A percentile compares a stretch with the other conserved stretches of the same genome.
phyloP scores from a whole-genome alignment of 768 basidiomycete species.

The Mycena albidolilacea region DNA sequence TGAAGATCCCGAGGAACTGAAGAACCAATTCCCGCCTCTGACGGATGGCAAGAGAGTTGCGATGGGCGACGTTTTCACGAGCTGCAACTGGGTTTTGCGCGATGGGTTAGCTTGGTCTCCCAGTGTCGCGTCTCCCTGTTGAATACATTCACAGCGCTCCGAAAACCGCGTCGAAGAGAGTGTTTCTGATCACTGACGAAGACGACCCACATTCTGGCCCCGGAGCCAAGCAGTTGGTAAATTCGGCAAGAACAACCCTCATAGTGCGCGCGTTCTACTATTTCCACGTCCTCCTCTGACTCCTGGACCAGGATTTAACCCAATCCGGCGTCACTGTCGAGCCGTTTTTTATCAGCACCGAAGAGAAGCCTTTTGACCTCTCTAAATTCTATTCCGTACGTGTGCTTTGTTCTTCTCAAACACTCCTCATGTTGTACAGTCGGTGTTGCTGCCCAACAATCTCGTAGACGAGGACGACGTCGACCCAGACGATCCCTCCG shows the following conservation, averaged over 20 bases:
- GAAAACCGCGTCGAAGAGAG: slow-evolving; percentile 91
- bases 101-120: slow-evolving; percentile 73
- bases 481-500: slow-evolving; percentile 53
- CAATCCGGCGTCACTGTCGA: slow-evolving; percentile 86
- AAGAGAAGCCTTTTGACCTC: slow-evolving; percentile 77
- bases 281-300: slow-evolving; percentile 19
- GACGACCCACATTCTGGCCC: slow-evolving; percentile 79
- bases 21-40: slow-evolving; percentile 75
- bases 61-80: slow-evolving; percentile 92
- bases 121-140: not conserved
- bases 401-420: slow-evolving; percentile 6
- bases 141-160: slow-evolving; percentile 67
- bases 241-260: slow-evolving; percentile 80
- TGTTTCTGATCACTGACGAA: slow-evolving; percentile 94
- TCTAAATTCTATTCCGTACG: slow-evolving; percentile 86
- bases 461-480: slow-evolving; percentile 68
- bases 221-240: slow-evolving; percentile 71
- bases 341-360: slow-evolving; percentile 89
- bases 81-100: slow-evolving; percentile 91
- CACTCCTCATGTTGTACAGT: slow-evolving; percentile 55
- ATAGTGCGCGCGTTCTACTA: slow-evolving; percentile 58
- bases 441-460: slow-evolving; percentile 70
- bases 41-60: slow-evolving; percentile 70
- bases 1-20: slow-evolving; percentile 72
- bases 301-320: slow-evolving; percentile 75